phyloP scores from a whole-genome alignment of 2,329 filamentous ascomycete species.

The Verticillium zaregamsianum region DNA sequence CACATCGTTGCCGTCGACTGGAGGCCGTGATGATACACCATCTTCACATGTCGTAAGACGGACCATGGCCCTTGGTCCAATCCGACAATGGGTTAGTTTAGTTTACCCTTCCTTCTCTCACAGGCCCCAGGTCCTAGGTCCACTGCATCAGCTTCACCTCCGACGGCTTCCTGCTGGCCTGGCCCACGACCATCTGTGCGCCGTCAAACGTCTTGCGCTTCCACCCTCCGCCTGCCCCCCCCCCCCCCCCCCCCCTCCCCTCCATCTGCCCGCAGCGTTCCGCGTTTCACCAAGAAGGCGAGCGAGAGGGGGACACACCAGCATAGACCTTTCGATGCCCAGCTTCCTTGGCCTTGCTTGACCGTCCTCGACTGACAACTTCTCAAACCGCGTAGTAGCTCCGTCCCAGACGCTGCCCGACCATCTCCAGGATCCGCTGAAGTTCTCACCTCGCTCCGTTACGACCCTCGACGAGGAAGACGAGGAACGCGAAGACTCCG shows the following conservation, averaged over 20 bases:
- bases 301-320: not conserved
- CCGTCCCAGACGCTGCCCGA: conserved; percentile 58
- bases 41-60: conserved; percentile 16
- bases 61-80: conserved; percentile 28
- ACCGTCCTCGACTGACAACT: conserved; percentile 13
- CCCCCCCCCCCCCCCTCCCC: not conserved
- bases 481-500: conserved; percentile 37
- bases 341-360: not conserved
- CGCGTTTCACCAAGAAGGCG: conserved; percentile 25
- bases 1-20: not conserved
- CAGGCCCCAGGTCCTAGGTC: not conserved
- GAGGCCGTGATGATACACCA: conserved; percentile 1
- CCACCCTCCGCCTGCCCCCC: conserved; percentile 9
- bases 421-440: conserved; percentile 46
- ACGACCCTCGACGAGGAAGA: conserved; percentile 50
- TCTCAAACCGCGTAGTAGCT: conserved; percentile 32
- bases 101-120: not conserved
- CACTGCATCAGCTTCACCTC: conserved; percentile 1
- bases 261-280: conserved; percentile 5
- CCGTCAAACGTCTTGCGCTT: conserved; percentile 13
- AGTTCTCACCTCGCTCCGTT: conserved; percentile 46
- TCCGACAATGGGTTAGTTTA: conserved; percentile 30
- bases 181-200: conserved; percentile 9
- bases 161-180: not conserved
- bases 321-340: not conserved